A percentile compares a stretch with the other conserved stretches of the same genome.
Conservation (phyloP, 139 green algal species). For the Micractinium conductrix region DNA sequence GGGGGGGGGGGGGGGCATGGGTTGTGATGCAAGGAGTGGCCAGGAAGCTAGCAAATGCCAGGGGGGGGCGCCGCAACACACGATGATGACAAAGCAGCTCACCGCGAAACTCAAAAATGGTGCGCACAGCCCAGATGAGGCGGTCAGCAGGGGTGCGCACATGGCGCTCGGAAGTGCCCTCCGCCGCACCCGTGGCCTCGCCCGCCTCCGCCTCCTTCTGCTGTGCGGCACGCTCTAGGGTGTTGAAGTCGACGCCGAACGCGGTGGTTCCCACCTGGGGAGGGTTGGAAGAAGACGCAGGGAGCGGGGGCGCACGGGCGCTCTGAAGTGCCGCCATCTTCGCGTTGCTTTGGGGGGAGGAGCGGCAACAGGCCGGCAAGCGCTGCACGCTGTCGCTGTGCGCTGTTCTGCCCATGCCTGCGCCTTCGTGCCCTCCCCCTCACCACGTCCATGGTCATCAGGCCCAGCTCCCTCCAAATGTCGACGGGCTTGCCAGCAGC, state of each 20-base stretch:
- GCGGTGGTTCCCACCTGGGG: background rate
- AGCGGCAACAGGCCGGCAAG: background rate
- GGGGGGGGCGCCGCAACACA: too few species aligned
- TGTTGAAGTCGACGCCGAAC: slow-evolving; percentile 22
- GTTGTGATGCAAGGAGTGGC: too few species aligned
- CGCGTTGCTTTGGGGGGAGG: too few species aligned
- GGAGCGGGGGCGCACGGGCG: background rate
- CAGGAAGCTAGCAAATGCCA: too few species aligned
- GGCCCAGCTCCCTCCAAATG: background rate
- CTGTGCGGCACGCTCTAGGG: background rate
- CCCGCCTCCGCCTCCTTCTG: background rate
- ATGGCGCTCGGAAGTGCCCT: background rate
- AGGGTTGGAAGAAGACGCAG: background rate
- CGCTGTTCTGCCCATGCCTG: background rate
- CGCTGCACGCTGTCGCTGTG: too few species aligned
- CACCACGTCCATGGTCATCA: slow-evolving; percentile 21
- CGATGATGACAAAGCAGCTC: too few species aligned
- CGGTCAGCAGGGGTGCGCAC: background rate
- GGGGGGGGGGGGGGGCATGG: too few species aligned
- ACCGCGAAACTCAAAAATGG: slow-evolving; percentile 6
- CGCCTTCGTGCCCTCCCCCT: background rate
- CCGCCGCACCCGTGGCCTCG: too few species aligned
- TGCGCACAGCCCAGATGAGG: background rate
- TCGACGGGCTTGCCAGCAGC: background rate
- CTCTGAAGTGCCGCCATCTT: too few species aligned